Evolutionary conservation across 2,329 filamentous ascomycete genomes (phyloP).

Genomic region (Penicillium digitatum): DNA sequence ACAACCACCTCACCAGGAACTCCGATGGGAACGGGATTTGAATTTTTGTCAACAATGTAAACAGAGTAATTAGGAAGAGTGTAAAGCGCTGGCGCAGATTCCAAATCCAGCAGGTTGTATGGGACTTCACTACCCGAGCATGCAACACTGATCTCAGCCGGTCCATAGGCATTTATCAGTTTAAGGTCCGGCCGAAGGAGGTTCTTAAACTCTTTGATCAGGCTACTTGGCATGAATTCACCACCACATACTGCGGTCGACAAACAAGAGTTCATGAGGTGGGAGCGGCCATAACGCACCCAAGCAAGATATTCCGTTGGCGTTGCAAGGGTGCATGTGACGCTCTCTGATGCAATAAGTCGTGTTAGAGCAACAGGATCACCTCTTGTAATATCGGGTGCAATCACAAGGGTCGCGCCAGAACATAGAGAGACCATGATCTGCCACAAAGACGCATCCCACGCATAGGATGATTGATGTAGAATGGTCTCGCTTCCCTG

Average conservation of each 20-base stretch:
- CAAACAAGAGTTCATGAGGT: conserved; percentile 5
- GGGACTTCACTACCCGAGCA: conserved; percentile 23
- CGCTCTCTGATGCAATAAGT: conserved; percentile 15
- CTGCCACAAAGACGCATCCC: conserved; percentile 24
- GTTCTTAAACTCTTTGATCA: conserved; percentile 13
- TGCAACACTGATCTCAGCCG: conserved; percentile 25
- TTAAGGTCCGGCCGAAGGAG: conserved; percentile 10
- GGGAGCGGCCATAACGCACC: conserved; percentile 12
- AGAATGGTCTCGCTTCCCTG: conserved; percentile 15
- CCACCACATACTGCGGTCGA: conserved; percentile 24
- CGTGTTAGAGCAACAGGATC: conserved; percentile 18
- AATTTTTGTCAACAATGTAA: conserved; percentile 43
- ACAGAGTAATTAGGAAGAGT: conserved; percentile 37
- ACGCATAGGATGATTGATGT: conserved; percentile 25
- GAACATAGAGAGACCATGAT: conserved; percentile 19
- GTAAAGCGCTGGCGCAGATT: conserved; percentile 11
- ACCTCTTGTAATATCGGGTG: conserved; percentile 7
- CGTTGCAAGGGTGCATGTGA: conserved; percentile 20
- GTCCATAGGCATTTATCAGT: conserved; percentile 30
- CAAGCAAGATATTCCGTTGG: conserved; percentile 20
- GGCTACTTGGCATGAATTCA: conserved; percentile 7
- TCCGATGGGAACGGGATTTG: conserved; percentile 40
- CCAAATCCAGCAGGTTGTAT: background rate
- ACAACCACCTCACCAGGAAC: conserved; percentile 45
- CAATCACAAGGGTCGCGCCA: conserved; percentile 18